Evolutionary conservation across 129 eudicot genomes (phyloP).

Genomic region (Chrysanthemum makinoi): DNA sequence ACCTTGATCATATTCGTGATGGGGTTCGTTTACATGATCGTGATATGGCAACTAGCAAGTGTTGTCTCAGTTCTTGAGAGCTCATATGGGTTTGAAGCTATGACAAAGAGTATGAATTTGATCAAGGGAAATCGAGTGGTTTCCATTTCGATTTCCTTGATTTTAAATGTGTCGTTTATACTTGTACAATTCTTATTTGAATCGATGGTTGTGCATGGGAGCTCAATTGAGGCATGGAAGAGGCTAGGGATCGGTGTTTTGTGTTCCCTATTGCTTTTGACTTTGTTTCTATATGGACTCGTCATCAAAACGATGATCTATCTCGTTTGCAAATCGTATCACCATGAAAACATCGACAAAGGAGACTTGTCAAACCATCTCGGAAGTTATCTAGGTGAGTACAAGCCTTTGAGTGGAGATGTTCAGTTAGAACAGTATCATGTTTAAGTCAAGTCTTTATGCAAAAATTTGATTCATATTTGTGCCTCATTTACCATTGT

Average conservation of each 20-base stretch:
- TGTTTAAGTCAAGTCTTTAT: constrained; percentile 1
- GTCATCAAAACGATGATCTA: constrained; percentile 61
- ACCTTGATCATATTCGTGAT: constrained; percentile 21
- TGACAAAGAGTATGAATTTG: constrained; percentile 49
- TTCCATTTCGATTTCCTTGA: constrained; percentile 39
- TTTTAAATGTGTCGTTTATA: constrained; percentile 27
- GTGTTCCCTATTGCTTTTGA: constrained; percentile 34
- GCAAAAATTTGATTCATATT: constrained; percentile 14
- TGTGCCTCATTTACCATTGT: neutral
- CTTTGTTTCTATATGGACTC: constrained; percentile 40
- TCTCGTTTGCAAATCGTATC: constrained; percentile 67
- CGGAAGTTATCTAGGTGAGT: constrained; percentile 43
- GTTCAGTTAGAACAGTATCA: constrained; percentile 39
- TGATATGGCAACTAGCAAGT: constrained; percentile 63
- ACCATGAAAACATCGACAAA: constrained; percentile 67
- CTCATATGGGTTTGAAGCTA: constrained; percentile 55
- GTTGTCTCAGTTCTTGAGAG: constrained; percentile 64
- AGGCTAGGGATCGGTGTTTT: constrained; percentile 36
- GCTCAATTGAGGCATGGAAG: constrained; percentile 20
- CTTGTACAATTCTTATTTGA: constrained; percentile 27
- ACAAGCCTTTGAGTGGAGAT: constrained; percentile 35
- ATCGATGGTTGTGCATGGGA: constrained; percentile 23
- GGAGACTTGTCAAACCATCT: constrained; percentile 43
- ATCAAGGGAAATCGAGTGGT: constrained; percentile 51
- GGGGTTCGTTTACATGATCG: constrained; percentile 48